Evolutionary conservation across 1,284 basidiomycete species (phyloP).

Genomic region (Cutaneotrichosporon daszewskae): DNA sequence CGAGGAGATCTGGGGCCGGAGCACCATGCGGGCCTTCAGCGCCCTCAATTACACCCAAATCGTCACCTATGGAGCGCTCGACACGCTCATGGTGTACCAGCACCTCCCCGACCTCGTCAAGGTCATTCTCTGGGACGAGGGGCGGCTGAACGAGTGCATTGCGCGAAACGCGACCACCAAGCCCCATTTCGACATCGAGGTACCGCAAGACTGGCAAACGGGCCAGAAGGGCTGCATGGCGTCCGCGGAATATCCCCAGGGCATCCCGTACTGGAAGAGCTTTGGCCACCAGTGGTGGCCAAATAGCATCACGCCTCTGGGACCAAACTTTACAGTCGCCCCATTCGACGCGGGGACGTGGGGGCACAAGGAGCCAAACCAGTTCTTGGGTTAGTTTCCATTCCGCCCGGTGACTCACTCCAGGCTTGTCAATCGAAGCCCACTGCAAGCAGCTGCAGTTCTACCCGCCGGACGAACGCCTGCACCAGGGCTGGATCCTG

Average conservation of each 20-base stretch:
- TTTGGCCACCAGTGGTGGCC: constrained; percentile 41
- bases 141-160: constrained; percentile 15
- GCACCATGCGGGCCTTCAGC: constrained; percentile 23
- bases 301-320: constrained; percentile 25
- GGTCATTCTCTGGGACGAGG: constrained; percentile 27
- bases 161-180: constrained; percentile 21
- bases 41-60: constrained; percentile 34
- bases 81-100: constrained; percentile 35
- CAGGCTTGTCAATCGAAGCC: constrained; percentile 45
- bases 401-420: no score
- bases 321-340: no score
- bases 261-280: constrained; percentile 44
- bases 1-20: constrained; percentile 25
- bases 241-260: constrained; percentile 17
- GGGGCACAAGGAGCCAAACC: no score
- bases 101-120: constrained; percentile 28
- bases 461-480: constrained; percentile 16
- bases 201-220: constrained; percentile 10
- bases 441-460: constrained; percentile 32
- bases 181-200: constrained; percentile 5
- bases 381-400: no score
- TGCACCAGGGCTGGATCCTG: constrained; percentile 41
- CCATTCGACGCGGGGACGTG: no score
- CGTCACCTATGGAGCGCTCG: constrained; percentile 24
- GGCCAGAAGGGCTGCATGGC: constrained; percentile 19